Evolutionary conservation across 1,139 yeast species (phyloP).

Genomic region (Candida sojae): DNA sequence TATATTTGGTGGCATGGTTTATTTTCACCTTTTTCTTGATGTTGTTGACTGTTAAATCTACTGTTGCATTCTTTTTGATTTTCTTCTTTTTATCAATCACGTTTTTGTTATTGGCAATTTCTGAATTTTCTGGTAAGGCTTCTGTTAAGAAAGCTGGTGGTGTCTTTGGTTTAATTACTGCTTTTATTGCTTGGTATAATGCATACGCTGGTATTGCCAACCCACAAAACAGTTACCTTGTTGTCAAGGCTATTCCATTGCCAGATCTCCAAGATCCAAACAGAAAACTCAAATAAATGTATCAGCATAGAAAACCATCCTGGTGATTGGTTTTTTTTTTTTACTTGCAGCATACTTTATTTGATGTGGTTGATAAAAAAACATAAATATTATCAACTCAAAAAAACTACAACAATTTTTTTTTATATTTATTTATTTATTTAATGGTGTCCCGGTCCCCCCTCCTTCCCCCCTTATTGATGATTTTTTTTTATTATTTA

Average conservation of each 20-base stretch:
- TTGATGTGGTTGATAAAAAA: not conserved
- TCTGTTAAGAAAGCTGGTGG: slow-evolving; percentile 69
- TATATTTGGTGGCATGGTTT: slow-evolving; percentile 77
- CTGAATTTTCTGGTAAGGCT: slow-evolving; percentile 40
- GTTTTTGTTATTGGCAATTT: slow-evolving; percentile 65
- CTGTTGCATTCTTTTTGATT: slow-evolving; percentile 70
- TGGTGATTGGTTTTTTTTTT: not conserved
- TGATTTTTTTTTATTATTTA: not conserved
- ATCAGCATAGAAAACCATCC: not conserved
- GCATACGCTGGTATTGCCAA: slow-evolving; percentile 91
- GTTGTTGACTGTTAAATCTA: slow-evolving; percentile 73
- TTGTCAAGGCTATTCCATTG: slow-evolving; percentile 52
- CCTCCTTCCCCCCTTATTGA: slow-evolving; percentile 5
- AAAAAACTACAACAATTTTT: not conserved
- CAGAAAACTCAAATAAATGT: slow-evolving; percentile 5
- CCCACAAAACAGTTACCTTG: slow-evolving; percentile 65
- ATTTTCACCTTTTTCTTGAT: slow-evolving; percentile 72
- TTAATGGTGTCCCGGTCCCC: slow-evolving; percentile 6
- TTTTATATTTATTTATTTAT: slow-evolving; percentile 1
- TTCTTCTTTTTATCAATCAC: slow-evolving; percentile 68
- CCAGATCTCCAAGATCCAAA: slow-evolving; percentile 37
- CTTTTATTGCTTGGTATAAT: slow-evolving; percentile 84
- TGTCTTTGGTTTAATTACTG: slow-evolving; percentile 74
- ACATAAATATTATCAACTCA: not conserved
- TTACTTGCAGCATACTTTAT: not conserved